Evolutionary conservation across 177 flowering plant genomes (phyloP).

Genomic region (Tripterygium wilfordii): DNA sequence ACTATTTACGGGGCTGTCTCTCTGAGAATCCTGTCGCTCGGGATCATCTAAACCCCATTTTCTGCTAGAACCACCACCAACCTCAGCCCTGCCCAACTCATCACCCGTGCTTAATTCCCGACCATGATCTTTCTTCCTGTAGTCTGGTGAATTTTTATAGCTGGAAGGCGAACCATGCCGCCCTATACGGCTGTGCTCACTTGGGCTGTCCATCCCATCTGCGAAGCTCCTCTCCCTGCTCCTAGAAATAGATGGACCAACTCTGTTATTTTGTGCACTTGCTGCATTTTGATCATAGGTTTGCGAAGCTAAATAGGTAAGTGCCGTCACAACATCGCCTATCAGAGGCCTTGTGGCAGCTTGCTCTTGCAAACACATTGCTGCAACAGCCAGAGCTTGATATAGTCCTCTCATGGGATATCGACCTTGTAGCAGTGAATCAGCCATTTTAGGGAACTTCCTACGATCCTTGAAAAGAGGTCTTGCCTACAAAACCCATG

Average conservation of each 20-base stretch:
- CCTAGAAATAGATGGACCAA: slow-evolving; percentile 60
- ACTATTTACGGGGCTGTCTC: slow-evolving; percentile 54
- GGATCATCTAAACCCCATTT: slow-evolving; percentile 59
- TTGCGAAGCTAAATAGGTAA: slow-evolving; percentile 85
- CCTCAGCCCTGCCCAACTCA: slow-evolving; percentile 43
- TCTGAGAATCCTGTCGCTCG: slow-evolving; percentile 49
- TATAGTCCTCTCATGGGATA: slow-evolving; percentile 92
- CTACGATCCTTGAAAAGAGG: slow-evolving; percentile 90
- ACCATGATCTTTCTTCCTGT: slow-evolving; percentile 40
- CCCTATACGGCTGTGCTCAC: slow-evolving; percentile 29
- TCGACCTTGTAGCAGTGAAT: slow-evolving; percentile 79
- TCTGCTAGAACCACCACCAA: slow-evolving; percentile 68
- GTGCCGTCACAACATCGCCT: slow-evolving; percentile 93
- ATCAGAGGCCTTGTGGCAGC: slow-evolving; percentile 92
- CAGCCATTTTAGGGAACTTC: slow-evolving; percentile 95
- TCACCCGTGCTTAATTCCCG: slow-evolving; percentile 43
- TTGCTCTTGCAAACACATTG: slow-evolving; percentile 97
- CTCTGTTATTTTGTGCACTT: slow-evolving; percentile 42
- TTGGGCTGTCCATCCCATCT: slow-evolving; percentile 50
- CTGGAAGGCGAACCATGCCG: slow-evolving; percentile 55
- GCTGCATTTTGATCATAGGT: slow-evolving; percentile 67
- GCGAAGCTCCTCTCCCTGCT: slow-evolving; percentile 37
- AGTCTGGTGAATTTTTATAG: slow-evolving; percentile 64
- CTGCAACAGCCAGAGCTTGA: slow-evolving; percentile 97
- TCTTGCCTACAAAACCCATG: slow-evolving; percentile 53